A percentile compares a stretch with the other conserved stretches of the same genome.
Conservation (phyloP, 768 basidiomycete species). For the Pulveroboletus sp. region DNA sequence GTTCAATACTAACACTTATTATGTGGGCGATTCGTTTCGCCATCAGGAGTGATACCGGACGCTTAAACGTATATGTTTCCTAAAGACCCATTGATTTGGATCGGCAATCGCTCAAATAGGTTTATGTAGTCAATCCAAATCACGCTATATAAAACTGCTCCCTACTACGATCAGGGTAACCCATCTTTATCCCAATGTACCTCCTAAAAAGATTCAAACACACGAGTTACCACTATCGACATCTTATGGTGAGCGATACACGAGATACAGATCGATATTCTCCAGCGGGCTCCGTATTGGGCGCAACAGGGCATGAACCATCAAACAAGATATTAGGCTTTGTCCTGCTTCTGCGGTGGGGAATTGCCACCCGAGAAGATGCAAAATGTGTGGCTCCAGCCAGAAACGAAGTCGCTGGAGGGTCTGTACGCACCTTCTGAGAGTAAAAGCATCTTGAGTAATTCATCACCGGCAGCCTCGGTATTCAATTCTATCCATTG, state of each 20-base stretch:
- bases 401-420: slow-evolving; percentile 35
- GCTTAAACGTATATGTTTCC: no score
- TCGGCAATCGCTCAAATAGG: no score
- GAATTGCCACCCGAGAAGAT: not conserved
- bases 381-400: slow-evolving; percentile 33
- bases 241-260: slow-evolving; percentile 43
- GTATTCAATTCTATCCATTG: slow-evolving; percentile 3
- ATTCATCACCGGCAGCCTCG: not conserved
- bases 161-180: no score
- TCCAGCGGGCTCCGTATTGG: slow-evolving; percentile 38
- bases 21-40: no score
- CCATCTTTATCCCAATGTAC: no score
- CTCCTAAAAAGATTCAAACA: slow-evolving; percentile 4
- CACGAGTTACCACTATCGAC: slow-evolving; percentile 16
- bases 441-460: not conserved
- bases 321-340: slow-evolving; percentile 5
- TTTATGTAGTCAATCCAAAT: no score
- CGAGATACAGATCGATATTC: slow-evolving; percentile 40
- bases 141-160: no score
- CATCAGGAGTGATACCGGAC: no score
- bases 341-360: slow-evolving; percentile 3
- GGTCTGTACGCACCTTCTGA: slow-evolving; percentile 28
- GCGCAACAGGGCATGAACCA: slow-evolving; percentile 32
- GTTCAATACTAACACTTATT: no score
- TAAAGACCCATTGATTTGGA: no score